Evolutionary conservation across 306 rosid species (phyloP).

Genomic region (Cicer arietinum): DNA sequence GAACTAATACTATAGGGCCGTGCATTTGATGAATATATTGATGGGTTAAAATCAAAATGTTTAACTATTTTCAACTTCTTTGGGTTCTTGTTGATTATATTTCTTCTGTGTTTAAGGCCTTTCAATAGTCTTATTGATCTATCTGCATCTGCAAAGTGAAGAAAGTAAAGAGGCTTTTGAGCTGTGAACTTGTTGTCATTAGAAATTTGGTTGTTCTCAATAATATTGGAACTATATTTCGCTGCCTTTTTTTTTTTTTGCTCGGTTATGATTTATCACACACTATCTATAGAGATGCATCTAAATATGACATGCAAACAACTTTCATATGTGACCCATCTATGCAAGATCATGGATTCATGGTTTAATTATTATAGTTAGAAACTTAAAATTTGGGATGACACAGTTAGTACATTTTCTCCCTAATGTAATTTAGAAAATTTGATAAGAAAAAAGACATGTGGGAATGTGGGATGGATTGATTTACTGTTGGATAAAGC

Average conservation of each 20-base stretch:
- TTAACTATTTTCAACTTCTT: constrained; percentile 59
- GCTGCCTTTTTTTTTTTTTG: not conserved
- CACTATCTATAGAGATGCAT: not conserved
- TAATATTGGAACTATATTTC: not conserved
- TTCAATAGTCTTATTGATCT: constrained; percentile 53
- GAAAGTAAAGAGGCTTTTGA: constrained; percentile 23
- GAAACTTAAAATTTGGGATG: constrained; percentile 8
- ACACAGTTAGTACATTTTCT: not conserved
- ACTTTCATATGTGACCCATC: constrained; percentile 1
- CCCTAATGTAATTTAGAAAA: not conserved
- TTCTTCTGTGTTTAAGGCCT: constrained; percentile 49
- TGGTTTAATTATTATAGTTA: constrained; percentile 2
- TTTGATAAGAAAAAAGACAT: not conserved
- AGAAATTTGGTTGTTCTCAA: constrained; percentile 3
- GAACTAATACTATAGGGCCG: constrained; percentile 75
- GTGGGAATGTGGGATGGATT: constrained; percentile 1
- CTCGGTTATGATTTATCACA: constrained; percentile 16
- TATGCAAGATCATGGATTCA: constrained; percentile 37
- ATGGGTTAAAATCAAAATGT: constrained; percentile 53
- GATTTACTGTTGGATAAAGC: not conserved
- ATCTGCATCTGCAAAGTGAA: constrained; percentile 59
- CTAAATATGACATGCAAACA: constrained; percentile 18
- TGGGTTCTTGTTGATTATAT: constrained; percentile 47
- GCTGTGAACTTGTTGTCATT: not conserved
- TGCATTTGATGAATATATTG: constrained; percentile 53